Base-by-base conservation (phyloP, 2,329 filamentous ascomycete species). In the Bipolaris sorokiniana region DNA sequence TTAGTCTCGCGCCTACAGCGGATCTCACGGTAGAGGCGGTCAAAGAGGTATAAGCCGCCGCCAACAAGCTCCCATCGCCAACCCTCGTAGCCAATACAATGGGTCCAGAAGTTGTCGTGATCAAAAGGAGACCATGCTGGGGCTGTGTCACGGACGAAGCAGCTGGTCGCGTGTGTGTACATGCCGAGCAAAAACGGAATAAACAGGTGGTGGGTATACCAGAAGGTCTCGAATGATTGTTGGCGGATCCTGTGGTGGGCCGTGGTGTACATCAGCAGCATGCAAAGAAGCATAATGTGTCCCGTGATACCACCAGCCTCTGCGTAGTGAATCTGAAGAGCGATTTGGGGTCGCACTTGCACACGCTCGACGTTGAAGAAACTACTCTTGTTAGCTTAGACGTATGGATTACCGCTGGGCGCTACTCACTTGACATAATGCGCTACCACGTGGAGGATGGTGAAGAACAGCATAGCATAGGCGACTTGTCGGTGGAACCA, bases 191-290 rank as follows among this genome's bases (percentile, higher is more conserved):
- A 80, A 78, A 99, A 99, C 1, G 95, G 94, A 59, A 99, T 90
- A 72, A 98, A 98, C n/a, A 99, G 85, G 71, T 99, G 95, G 78
- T 99, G 95, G 0, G 92, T 97, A 79, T 99, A 99, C 95, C 95
- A 99, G 76, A 99, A 99, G 0, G 94, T 96, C 80, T 99, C 95
- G 73, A 93, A 99, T 0, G 92, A 96, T 75, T 99, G 95, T 75
- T 98, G 94, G 52, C 95, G 90, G 64, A 99, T 98, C 65, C 91
- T 90, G 69, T 90, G 85, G 74, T 99, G 95, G 2, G 95, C 90
- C 0, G 93, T 97, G 1, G 95, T 99, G 80, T 96, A 99, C 84
- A 99, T 99, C 62, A 99, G 80, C 62, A 99, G 81, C 95, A 99
- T 99, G 84, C 93, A 98, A n/a, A 99, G 83, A 23, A 98, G 85